Conservation (phyloP, 805 yeast species). For the Jamesozyma piceae region DNA sequence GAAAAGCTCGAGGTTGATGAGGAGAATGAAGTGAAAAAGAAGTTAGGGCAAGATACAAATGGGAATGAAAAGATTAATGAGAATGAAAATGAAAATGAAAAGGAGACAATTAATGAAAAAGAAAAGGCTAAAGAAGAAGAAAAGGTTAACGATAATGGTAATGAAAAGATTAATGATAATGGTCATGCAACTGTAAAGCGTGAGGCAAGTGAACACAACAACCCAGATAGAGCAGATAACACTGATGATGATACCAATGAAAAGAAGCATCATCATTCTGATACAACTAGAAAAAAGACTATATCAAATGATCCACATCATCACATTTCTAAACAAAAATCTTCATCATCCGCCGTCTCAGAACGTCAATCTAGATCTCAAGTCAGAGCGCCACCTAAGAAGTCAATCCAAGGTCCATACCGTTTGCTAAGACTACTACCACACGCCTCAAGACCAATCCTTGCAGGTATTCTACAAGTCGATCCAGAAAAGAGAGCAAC, state of each 20-base stretch:
- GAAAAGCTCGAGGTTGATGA: not conserved
- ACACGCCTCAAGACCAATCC: constrained; percentile 70
- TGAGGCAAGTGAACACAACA: constrained; percentile 18
- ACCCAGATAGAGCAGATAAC: constrained; percentile 29
- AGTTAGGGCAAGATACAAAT: not conserved
- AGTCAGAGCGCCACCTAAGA: constrained; percentile 24
- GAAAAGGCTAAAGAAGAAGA: constrained; percentile 32
- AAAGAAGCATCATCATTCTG: not conserved
- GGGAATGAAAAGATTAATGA: not conserved
- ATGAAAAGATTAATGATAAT: not conserved
- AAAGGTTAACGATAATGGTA: not conserved
- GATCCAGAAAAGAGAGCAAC: constrained; percentile 57
- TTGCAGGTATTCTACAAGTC: constrained; percentile 53
- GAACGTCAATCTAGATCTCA: not conserved
- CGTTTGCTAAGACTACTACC: constrained; percentile 70
- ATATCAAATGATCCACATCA: not conserved
- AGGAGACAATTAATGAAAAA: not conserved
- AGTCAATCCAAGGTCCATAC: constrained; percentile 72
- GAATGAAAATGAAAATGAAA: not conserved
- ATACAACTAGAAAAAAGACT: not conserved
- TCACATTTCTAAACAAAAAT: not conserved
- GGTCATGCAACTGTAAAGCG: not conserved
- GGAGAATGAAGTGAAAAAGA: not conserved
- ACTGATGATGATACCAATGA: not conserved
- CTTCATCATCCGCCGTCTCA: not conserved